These are phyloP conservation scores for Posidonia oceanica DNA, from an alignment of 116 monocot genomes.

Conservation along the genomic window DNA sequence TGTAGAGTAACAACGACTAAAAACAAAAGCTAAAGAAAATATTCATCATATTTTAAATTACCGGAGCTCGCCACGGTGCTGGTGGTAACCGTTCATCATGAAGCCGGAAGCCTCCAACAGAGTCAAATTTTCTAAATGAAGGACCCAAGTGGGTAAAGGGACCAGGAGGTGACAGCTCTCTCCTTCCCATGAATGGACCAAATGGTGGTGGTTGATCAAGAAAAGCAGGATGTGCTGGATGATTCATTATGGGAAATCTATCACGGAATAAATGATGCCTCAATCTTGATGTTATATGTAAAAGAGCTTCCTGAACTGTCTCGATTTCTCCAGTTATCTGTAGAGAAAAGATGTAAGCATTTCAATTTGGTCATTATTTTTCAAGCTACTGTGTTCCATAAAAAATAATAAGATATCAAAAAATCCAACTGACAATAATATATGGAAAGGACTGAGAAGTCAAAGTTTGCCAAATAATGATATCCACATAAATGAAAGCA, in stretches of 20 bases:
- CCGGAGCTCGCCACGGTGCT: conserved; percentile 56
- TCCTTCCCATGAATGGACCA: conserved; percentile 52
- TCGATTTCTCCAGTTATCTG: conserved; percentile 62
- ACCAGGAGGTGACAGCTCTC: conserved; percentile 57
- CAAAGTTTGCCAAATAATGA: too few relatives aligned
- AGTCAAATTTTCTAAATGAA: conserved; percentile 45
- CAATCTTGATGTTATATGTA: conserved; percentile 80
- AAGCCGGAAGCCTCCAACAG: conserved; percentile 20
- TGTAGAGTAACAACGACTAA: background rate
- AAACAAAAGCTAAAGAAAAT: background rate
- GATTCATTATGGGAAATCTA: conserved; percentile 27
- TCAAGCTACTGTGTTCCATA: background rate
- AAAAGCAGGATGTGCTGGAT: conserved; percentile 37
- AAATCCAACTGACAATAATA: too few relatives aligned
- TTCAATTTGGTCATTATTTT: background rate
- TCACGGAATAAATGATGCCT: conserved; percentile 73
- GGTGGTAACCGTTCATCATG: conserved; percentile 50
- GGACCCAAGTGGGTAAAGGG: conserved; percentile 24
- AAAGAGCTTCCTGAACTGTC: conserved; percentile 64
- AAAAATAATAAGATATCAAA: background rate
- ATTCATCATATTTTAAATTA: conserved; percentile 6
- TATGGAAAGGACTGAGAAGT: too few relatives aligned
- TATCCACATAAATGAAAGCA: background rate
- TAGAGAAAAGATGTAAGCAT: conserved; percentile 5
- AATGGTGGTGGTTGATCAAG: conserved; percentile 44